Conservation (phyloP, 306 rosid genomes). For the Erythrophleum fordii region DNA sequence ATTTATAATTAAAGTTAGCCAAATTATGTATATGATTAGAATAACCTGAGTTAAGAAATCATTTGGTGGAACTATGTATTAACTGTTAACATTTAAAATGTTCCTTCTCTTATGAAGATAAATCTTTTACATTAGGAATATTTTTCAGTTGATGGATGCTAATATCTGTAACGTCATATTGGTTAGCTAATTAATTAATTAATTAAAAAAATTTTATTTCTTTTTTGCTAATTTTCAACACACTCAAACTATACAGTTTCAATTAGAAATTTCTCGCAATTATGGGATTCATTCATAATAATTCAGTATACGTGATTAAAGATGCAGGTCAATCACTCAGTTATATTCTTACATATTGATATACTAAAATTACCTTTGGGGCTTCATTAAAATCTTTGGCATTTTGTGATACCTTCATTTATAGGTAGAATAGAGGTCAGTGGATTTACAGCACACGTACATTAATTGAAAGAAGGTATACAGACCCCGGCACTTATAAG, state of each 20-base stretch:
- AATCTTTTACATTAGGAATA: not conserved
- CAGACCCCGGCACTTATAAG: too few relatives aligned
- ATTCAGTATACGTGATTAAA: not conserved
- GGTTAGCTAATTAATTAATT: not conserved
- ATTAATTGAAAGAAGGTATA: too few relatives aligned
- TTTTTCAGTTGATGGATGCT: not conserved
- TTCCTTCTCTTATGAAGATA: not conserved
- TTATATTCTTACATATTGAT: not conserved
- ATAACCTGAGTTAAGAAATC: not conserved
- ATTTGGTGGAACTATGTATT: not conserved
- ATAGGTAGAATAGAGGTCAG: too few relatives aligned
- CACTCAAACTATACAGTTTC: not conserved
- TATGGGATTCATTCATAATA: constrained; percentile 8
- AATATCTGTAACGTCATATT: not conserved
- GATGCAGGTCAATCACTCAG: not conserved
- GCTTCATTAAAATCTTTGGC: too few relatives aligned
- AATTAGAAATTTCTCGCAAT: too few relatives aligned
- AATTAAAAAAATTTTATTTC: too few relatives aligned
- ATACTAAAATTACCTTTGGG: not conserved
- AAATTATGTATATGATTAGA: not conserved
- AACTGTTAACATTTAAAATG: not conserved
- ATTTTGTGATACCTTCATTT: too few relatives aligned
- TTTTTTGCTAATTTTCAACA: not conserved
- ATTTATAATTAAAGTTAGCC: not conserved
- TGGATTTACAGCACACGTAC: too few relatives aligned